Conservation (phyloP, 108 stramenopile genomes). For the Skeletonema grethae region DNA sequence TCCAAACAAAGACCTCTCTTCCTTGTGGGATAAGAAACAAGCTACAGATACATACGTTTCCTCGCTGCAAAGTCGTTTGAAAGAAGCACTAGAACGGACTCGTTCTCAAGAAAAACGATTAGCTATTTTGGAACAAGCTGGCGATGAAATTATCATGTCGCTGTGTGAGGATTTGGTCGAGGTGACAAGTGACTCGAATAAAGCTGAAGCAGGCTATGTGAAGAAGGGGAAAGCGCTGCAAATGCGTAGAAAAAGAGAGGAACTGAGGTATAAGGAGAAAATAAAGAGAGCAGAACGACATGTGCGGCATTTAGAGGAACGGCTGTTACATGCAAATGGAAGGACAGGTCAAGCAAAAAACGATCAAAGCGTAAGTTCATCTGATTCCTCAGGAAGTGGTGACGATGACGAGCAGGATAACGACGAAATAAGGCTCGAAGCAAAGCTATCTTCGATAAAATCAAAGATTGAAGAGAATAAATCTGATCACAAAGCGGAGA, state of each 20-base stretch:
- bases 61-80: constrained; percentile 35
- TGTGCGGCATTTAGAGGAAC: constrained; percentile 31
- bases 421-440: constrained; percentile 43
- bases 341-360: neutral
- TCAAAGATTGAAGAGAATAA: constrained; percentile 45
- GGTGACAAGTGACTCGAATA: constrained; percentile 42
- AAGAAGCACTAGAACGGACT: constrained; percentile 35
- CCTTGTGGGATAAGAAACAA: constrained; percentile 29
- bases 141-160: constrained; percentile 50
- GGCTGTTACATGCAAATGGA: constrained; percentile 18
- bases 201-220: constrained; percentile 43
- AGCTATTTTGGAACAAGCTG: constrained; percentile 42
- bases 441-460: constrained; percentile 38
- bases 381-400: constrained; percentile 15
- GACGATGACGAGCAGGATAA: constrained; percentile 42
- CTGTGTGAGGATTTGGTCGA: constrained; percentile 51
- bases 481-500: constrained; percentile 28
- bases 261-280: constrained; percentile 18
- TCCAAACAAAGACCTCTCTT: constrained; percentile 15
- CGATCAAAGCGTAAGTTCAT: constrained; percentile 13
- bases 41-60: constrained; percentile 23
- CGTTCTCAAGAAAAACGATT: constrained; percentile 45
- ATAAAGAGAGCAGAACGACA: constrained; percentile 31
- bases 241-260: constrained; percentile 31
- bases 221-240: constrained; percentile 42